Evolutionary conservation across 2,329 filamentous ascomycete genomes (phyloP), one percentile per base, ranked within the genome.

Genomic region (Amesomyces nigricolor): DNA sequence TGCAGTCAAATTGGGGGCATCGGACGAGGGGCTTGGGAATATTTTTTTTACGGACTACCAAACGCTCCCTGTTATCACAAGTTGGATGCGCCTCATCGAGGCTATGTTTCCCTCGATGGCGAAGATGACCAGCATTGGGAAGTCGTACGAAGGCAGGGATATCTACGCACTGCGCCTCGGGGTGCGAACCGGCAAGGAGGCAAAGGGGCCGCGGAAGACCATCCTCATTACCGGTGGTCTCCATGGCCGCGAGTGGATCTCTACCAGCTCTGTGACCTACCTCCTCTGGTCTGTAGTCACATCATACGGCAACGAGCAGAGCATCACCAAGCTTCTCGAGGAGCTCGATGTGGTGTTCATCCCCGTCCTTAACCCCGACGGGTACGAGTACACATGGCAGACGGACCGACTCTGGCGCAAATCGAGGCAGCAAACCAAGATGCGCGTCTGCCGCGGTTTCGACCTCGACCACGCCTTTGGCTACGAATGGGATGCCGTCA

Each of bases 221-320:
- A 68, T 71, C 14, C 60, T 65, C 49, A 76, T 99, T 17, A 85
- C 85, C 4, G 94, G 90, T 52, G 92, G 92, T 47, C 78, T 88
- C n/a, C 94, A 97, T 70, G 92, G 91, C 3, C 83, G 94, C 38
- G 94, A 99, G 75, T 99, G 94, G 94, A 95, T 99, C 62, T 89
- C 90, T 46, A 91, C 87, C 0, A 94, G 87, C 65, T 95, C 91
- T 0, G 89, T 95, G 51, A 95, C 87, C 65, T 97, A 95, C 65
- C 75, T 96, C 30, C 90, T 92, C 9, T 96, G 94, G 81, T 88
- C 83, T 14, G 78, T 97, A 47, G 88, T 96, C 64, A 91, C 88
- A 0, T 82, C 84, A 4, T 95, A 92, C 69, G 88, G 88, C 58
- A 89, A 89, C 61, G 77, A 80, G 71, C 79, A 66, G 59, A 78